Percentiles rank a stretch among this genome's conserved stretches.
Evolutionary conservation across 306 rosid species (phyloP).

Genomic region (Fragaria ananassa): DNA sequence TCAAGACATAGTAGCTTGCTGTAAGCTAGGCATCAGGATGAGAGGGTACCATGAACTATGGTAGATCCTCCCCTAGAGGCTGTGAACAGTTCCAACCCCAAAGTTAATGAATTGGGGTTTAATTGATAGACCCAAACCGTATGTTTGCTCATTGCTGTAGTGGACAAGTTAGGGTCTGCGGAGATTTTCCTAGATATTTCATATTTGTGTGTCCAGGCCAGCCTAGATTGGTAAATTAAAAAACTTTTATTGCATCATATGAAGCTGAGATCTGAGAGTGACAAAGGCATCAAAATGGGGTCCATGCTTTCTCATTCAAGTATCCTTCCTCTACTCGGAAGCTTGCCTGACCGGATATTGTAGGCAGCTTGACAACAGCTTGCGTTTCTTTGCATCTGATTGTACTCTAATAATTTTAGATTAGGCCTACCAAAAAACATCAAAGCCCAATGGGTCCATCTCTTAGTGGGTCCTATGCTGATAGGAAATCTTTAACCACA

Average conservation of each 20-base stretch:
- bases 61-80: neutral
- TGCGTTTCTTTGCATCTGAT: constrained; percentile 29
- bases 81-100: neutral
- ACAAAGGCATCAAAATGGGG: constrained; percentile 21
- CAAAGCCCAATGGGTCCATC: constrained; percentile 12
- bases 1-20: neutral
- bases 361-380: constrained; percentile 40
- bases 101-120: constrained; percentile 2
- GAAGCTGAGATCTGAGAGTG: constrained; percentile 20
- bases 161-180: neutral
- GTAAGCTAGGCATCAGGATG: neutral
- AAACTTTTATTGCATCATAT: neutral
- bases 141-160: neutral
- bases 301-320: constrained; percentile 17
- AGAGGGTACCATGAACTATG: neutral
- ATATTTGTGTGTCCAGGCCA: neutral
- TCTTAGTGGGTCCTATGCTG: constrained; percentile 10
- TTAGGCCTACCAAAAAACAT: constrained; percentile 33
- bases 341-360: constrained; percentile 39
- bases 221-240: neutral
- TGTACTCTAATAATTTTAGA: constrained; percentile 22
- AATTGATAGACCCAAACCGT: neutral
- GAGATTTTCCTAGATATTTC: constrained; percentile 3
- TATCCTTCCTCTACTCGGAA: constrained; percentile 13
- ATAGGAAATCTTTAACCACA: constrained; percentile 31